Conservation (phyloP, 345 rosid species). For the Geranium rotundifolium region DNA sequence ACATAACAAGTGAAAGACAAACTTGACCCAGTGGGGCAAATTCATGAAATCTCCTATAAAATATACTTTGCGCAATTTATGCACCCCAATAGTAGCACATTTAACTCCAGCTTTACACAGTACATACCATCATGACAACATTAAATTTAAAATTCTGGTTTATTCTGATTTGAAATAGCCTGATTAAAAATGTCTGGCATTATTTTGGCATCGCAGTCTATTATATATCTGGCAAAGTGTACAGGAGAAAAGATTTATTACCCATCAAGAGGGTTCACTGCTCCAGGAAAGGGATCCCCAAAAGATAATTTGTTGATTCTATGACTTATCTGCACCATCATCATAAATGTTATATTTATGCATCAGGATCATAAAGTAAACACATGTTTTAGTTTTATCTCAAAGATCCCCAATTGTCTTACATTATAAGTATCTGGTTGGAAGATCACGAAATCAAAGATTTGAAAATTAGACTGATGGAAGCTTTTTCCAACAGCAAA, state of each 20-base stretch:
- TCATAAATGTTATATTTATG: not conserved
- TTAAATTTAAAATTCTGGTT: too few species aligned
- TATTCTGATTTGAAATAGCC: too few species aligned
- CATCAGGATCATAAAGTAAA: not conserved
- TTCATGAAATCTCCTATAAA: too few species aligned
- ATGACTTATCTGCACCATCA: constrained; percentile 55
- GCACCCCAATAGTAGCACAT: too few species aligned
- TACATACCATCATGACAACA: too few species aligned
- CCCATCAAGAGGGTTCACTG: constrained; percentile 87
- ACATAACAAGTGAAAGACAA: too few species aligned
- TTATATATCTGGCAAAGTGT: too few species aligned
- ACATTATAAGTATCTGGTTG: constrained; percentile 72
- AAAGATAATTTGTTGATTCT: constrained; percentile 56
- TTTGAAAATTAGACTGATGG: constrained; percentile 55
- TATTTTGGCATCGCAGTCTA: too few species aligned
- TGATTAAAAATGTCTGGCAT: too few species aligned
- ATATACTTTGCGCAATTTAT: too few species aligned
- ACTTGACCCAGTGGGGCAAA: too few species aligned
- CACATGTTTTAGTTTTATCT: not conserved
- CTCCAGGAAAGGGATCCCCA: constrained; percentile 81
- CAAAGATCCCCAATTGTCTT: constrained; percentile 12
- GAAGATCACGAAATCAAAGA: constrained; percentile 54
- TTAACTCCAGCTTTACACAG: too few species aligned
- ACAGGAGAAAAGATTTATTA: constrained; percentile 16
- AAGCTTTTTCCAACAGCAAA: constrained; percentile 77